phyloP scores from a whole-genome alignment of 768 basidiomycete species.

The Dacryopinax primogenitus region DNA sequence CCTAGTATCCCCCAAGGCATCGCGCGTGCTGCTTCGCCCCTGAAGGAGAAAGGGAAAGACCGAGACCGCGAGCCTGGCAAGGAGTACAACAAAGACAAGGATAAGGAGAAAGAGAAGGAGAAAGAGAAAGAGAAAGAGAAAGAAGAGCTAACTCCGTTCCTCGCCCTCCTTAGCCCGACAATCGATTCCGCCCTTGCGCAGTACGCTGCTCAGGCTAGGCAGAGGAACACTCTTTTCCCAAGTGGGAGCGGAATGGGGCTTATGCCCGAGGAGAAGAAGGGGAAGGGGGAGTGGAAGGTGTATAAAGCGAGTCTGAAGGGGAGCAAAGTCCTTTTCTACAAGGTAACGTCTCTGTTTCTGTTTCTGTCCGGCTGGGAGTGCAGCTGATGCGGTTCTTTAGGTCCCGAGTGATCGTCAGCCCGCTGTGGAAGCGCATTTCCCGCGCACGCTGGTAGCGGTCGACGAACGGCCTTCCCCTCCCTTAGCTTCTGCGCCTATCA shows the following conservation, averaged over 20 bases:
- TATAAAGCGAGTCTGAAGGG: constrained; percentile 3
- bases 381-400: background rate
- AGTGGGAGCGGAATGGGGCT: background rate
- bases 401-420: constrained; percentile 3
- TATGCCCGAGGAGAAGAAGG: constrained; percentile 4
- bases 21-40: background rate
- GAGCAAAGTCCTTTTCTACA: background rate
- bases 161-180: constrained; percentile 1
- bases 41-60: too few relatives aligned
- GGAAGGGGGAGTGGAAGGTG: constrained; percentile 5
- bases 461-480: background rate
- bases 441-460: background rate
- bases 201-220: background rate
- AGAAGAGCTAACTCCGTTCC: background rate
- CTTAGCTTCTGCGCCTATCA: background rate
- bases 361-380: background rate
- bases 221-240: background rate
- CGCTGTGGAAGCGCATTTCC: background rate
- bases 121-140: background rate
- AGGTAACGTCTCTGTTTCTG: background rate
- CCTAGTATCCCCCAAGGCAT: background rate
- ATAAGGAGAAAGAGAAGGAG: background rate
- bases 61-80: too few relatives aligned
- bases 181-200: background rate
- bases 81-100: too few relatives aligned